Evolutionary conservation across 345 rosid genomes (phyloP).

Genomic region (Firmiana major): DNA sequence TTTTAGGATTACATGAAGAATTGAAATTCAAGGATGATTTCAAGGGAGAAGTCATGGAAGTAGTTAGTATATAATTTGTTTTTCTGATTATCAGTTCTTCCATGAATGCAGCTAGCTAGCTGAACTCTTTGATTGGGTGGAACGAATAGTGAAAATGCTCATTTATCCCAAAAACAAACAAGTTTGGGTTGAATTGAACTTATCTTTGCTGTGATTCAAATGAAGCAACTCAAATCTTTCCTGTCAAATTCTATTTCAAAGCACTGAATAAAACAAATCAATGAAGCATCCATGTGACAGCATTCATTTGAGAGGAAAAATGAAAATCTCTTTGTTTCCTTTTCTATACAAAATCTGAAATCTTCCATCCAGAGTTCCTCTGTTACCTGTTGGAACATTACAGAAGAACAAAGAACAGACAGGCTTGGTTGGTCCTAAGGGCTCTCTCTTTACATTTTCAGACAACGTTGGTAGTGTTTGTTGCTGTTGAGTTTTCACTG

Average conservation of each 20-base stretch:
- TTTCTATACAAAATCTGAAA: neutral
- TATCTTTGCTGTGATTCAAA: too few species aligned
- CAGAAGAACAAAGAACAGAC: neutral
- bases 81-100: too few species aligned
- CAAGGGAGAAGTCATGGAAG: too few species aligned
- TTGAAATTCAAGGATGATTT: too few species aligned
- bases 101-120: too few species aligned
- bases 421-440: neutral
- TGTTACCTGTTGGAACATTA: neutral
- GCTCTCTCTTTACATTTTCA: neutral
- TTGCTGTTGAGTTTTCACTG: conserved; percentile 18
- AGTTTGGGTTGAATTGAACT: too few species aligned
- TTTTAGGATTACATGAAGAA: too few species aligned
- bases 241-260: neutral
- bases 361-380: neutral
- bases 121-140: too few species aligned
- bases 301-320: neutral
- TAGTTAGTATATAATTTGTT: too few species aligned
- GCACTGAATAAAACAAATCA: neutral
- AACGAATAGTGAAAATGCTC: too few species aligned
- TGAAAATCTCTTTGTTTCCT: neutral
- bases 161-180: too few species aligned
- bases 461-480: conserved; percentile 2
- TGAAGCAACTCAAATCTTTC: neutral
- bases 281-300: too few species aligned